A percentile compares a stretch with the other conserved stretches of the same genome.
Evolutionary conservation across 2,329 filamentous ascomycete species (phyloP).

Genomic region (Diaporthe ampelina): DNA sequence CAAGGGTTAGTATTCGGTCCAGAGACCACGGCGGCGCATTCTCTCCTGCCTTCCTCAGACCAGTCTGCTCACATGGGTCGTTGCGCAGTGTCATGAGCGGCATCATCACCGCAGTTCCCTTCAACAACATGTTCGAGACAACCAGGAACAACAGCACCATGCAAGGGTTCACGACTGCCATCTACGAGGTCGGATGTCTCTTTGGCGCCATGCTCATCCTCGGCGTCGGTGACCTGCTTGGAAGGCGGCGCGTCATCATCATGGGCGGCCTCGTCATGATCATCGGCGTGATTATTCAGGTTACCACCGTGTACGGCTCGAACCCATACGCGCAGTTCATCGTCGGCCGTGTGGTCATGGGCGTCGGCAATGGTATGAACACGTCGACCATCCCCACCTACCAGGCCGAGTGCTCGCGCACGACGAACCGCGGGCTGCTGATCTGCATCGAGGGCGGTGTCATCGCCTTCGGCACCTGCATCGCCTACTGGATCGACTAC

Average conservation of each 20-base stretch:
- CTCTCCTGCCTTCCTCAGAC: conserved; percentile 11
- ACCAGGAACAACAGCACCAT: conserved; percentile 60
- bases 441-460: conserved; percentile 61
- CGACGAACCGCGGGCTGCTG: conserved; percentile 57
- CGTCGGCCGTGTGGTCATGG: conserved; percentile 64
- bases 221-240: conserved; percentile 65
- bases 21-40: background rate
- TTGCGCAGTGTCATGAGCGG: conserved; percentile 63
- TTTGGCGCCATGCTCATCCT: conserved; percentile 64
- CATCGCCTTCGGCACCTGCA: conserved; percentile 59
- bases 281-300: conserved; percentile 71
- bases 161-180: conserved; percentile 62
- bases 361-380: conserved; percentile 67
- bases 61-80: conserved; percentile 37
- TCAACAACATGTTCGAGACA: conserved; percentile 62
- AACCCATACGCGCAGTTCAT: conserved; percentile 60
- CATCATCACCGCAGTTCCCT: conserved; percentile 65
- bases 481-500: conserved; percentile 65
- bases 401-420: conserved; percentile 61
- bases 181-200: conserved; percentile 62
- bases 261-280: conserved; percentile 70
- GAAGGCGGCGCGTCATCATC: conserved; percentile 68
- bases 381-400: conserved; percentile 62
- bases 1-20: conserved; percentile 55
- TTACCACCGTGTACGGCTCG: conserved; percentile 51